Conservation (phyloP, 805 yeast species). For the Hemisphaericaspora nanyangensis region DNA sequence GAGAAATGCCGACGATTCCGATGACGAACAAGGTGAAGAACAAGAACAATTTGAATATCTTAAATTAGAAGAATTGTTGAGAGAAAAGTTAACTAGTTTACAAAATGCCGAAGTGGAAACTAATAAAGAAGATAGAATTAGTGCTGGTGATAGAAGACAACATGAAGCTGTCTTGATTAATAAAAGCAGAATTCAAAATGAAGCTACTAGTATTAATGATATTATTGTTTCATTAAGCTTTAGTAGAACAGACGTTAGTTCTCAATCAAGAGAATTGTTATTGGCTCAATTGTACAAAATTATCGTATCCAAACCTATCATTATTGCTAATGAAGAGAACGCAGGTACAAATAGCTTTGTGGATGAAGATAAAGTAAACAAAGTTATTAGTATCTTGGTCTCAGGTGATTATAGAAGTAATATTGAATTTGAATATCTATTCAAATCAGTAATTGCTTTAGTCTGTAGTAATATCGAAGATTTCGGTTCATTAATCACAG, state of each 20-base stretch:
- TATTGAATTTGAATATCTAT: conserved; percentile 40
- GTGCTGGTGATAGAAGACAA: conserved; percentile 11
- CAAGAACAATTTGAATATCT: conserved; percentile 29
- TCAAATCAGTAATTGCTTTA: conserved; percentile 38
- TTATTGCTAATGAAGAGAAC: conserved; percentile 32
- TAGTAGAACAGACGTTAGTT: conserved; percentile 43
- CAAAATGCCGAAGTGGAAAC: conserved; percentile 16
- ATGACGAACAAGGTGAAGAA: conserved; percentile 33
- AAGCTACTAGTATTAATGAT: conserved; percentile 39
- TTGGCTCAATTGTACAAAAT: conserved; percentile 49
- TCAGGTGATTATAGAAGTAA: conserved; percentile 31
- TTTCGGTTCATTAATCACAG: conserved; percentile 35
- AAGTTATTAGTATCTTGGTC: conserved; percentile 31
- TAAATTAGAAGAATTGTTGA: conserved; percentile 32
- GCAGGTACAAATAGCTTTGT: conserved; percentile 35
- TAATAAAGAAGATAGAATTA: conserved; percentile 11
- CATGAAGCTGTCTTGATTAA: conserved; percentile 25
- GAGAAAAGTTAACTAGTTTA: conserved; percentile 27
- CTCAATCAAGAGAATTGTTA: conserved; percentile 45
- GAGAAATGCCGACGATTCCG: conserved; percentile 16
- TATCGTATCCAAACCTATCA: conserved; percentile 39
- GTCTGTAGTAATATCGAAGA: conserved; percentile 50
- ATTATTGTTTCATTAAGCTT: conserved; percentile 40
- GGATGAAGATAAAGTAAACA: conserved; percentile 30
- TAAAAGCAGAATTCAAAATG: conserved; percentile 31